A percentile compares a stretch with the other conserved stretches of the same genome.
Conservation (phyloP, 2,329 filamentous ascomycete genomes). For the Ceratocystis colombiana region DNA sequence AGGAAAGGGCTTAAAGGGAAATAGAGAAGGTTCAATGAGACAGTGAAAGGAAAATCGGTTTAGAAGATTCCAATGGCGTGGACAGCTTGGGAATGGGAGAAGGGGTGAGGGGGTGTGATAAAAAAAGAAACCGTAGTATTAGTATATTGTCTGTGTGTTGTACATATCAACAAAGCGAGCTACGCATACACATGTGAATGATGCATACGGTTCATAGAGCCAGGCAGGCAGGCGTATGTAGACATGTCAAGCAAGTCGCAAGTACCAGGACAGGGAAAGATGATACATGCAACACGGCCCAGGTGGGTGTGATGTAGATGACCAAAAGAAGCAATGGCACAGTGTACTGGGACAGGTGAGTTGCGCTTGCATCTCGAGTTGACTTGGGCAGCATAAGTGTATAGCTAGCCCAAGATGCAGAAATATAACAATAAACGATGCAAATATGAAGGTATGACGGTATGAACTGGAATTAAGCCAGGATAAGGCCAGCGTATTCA, state of each 20-base stretch:
- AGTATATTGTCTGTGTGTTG: slow-evolving; percentile 11
- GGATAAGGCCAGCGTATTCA: neutral
- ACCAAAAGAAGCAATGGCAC: slow-evolving; percentile 4
- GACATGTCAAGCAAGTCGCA: neutral
- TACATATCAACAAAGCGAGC: slow-evolving; percentile 4
- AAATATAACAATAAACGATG: neutral
- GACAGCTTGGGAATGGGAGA: slow-evolving; percentile 2
- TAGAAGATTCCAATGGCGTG: slow-evolving; percentile 6
- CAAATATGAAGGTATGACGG: neutral
- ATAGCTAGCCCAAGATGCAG: neutral
- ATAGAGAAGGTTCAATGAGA: neutral
- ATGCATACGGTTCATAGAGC: neutral
- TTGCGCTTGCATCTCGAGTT: neutral
- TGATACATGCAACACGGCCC: slow-evolving; percentile 6
- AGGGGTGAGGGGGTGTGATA: slow-evolving; percentile 7
- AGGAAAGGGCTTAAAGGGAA: neutral
- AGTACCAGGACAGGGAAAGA: slow-evolving; percentile 1
- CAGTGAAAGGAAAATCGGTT: neutral
- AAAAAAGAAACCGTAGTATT: neutral
- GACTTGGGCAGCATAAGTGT: neutral
- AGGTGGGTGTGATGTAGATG: neutral
- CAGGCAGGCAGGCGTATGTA: neutral
- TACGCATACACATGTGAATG: neutral
- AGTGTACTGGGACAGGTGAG: neutral
- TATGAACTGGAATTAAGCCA: neutral